These are phyloP conservation scores for Boletus pseudopeckii DNA, from an alignment of 768 basidiomycete genomes.

Conservation along the genomic window DNA sequence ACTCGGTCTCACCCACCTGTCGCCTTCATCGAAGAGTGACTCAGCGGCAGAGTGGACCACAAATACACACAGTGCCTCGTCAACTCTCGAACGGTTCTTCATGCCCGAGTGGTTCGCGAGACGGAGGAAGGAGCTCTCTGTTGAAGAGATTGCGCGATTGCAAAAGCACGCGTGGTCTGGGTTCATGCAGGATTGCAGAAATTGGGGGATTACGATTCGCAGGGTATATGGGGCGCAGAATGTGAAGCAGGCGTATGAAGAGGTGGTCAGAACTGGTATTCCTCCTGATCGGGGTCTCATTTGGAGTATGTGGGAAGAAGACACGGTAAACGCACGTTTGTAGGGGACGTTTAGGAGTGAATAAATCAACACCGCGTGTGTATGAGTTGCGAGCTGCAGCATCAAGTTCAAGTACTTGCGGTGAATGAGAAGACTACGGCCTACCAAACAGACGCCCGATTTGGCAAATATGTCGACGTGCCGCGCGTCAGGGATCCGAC, in stretches of 20 bases:
- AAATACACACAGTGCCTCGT: slow-evolving; percentile 20
- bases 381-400: not conserved
- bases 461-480: slow-evolving; percentile 6
- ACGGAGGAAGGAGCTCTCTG: slow-evolving; percentile 46
- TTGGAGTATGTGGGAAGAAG: slow-evolving; percentile 63
- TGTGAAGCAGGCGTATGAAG: slow-evolving; percentile 49
- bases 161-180: slow-evolving; percentile 59
- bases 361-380: not conserved
- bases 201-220: slow-evolving; percentile 52
- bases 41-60: slow-evolving; percentile 37
- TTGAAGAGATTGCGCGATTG: slow-evolving; percentile 43
- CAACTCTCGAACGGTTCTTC: slow-evolving; percentile 53
- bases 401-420: not conserved
- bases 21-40: slow-evolving; percentile 39
- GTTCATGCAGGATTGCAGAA: slow-evolving; percentile 51
- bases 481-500: not conserved
- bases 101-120: slow-evolving; percentile 66
- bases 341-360: not conserved
- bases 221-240: slow-evolving; percentile 43
- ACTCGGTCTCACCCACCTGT: slow-evolving; percentile 56
- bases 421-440: not conserved
- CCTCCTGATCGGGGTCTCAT: slow-evolving; percentile 55
- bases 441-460: not conserved
- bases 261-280: slow-evolving; percentile 43
- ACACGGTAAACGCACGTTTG: slow-evolving; percentile 10